These are phyloP conservation scores for Colletotrichum eremochloae DNA, from an alignment of 2,329 filamentous ascomycete species.

Conservation along the genomic window DNA sequence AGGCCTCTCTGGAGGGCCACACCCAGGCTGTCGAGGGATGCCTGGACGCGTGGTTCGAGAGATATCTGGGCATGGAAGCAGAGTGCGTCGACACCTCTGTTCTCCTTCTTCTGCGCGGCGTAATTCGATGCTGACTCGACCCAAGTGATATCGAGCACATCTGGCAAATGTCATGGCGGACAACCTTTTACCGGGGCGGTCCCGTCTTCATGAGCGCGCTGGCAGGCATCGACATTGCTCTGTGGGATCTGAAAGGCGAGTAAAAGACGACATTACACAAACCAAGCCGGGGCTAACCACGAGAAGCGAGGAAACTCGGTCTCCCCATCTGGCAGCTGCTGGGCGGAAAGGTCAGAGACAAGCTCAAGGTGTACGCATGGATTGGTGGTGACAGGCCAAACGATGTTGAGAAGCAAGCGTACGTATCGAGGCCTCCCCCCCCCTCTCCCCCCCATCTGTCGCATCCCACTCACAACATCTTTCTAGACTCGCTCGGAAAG, in stretches of 20 bases:
- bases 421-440: conserved; percentile 44
- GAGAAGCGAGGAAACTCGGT: conserved; percentile 59
- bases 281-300: background rate
- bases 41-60: conserved; percentile 73
- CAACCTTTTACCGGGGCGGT: conserved; percentile 81
- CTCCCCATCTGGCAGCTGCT: conserved; percentile 81
- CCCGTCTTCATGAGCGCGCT: conserved; percentile 86
- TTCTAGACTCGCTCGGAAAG: conserved; percentile 65
- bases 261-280: background rate
- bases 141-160: conserved; percentile 82
- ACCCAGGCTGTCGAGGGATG: conserved; percentile 81
- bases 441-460: background rate
- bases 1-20: conserved; percentile 81
- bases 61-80: conserved; percentile 76
- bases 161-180: conserved; percentile 80
- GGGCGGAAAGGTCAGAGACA: conserved; percentile 79
- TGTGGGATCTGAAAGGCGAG: conserved; percentile 80
- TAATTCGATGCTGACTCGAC: background rate
- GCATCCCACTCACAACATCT: background rate
- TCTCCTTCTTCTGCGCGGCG: background rate
- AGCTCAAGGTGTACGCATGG: conserved; percentile 81
- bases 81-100: conserved; percentile 62
- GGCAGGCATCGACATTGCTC: conserved; percentile 81
- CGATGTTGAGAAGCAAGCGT: conserved; percentile 75
- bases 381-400: conserved; percentile 80